phyloP scores from a whole-genome alignment of 345 rosid genomes.

The Pugionium cornutum region DNA sequence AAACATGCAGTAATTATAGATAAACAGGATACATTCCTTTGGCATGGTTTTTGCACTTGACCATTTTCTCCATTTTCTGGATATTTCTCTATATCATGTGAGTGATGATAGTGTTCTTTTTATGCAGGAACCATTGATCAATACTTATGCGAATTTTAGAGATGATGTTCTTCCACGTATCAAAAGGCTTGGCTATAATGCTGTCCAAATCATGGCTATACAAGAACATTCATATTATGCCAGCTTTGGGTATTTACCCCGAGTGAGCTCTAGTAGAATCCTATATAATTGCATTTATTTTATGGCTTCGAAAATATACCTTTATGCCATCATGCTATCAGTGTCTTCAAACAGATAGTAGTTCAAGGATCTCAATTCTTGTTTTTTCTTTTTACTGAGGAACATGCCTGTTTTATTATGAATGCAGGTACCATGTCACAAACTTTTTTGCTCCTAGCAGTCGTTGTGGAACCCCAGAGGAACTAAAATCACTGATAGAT shows the following conservation, averaged over 20 bases:
- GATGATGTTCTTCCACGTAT: slow-evolving; percentile 96
- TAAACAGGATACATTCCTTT: not conserved
- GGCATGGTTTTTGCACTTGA: slow-evolving; percentile 14
- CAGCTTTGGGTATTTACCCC: slow-evolving; percentile 78
- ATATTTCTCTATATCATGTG: slow-evolving; percentile 10
- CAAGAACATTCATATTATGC: slow-evolving; percentile 98
- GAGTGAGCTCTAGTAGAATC: slow-evolving; percentile 18
- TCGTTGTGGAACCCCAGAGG: slow-evolving; percentile 96
- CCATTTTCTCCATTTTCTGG: not conserved
- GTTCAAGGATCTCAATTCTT: slow-evolving; percentile 12
- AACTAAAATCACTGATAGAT: slow-evolving; percentile 87
- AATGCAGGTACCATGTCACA: slow-evolving; percentile 89
- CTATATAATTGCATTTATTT: slow-evolving; percentile 15
- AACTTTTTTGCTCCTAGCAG: slow-evolving; percentile 95
- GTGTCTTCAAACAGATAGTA: slow-evolving; percentile 26
- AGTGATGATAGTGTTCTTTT: slow-evolving; percentile 29
- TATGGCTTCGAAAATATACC: not conserved
- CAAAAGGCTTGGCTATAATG: slow-evolving; percentile 92
- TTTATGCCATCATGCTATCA: slow-evolving; percentile 19
- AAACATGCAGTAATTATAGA: not conserved
- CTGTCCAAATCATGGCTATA: slow-evolving; percentile 98
- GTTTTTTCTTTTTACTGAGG: slow-evolving; percentile 10
- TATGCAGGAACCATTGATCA: slow-evolving; percentile 81
- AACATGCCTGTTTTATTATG: slow-evolving; percentile 31
- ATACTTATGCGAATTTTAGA: slow-evolving; percentile 82